These are phyloP conservation scores for Apiospora arundinis DNA, from an alignment of 2,329 filamentous ascomycete species.

Conservation along the genomic window DNA sequence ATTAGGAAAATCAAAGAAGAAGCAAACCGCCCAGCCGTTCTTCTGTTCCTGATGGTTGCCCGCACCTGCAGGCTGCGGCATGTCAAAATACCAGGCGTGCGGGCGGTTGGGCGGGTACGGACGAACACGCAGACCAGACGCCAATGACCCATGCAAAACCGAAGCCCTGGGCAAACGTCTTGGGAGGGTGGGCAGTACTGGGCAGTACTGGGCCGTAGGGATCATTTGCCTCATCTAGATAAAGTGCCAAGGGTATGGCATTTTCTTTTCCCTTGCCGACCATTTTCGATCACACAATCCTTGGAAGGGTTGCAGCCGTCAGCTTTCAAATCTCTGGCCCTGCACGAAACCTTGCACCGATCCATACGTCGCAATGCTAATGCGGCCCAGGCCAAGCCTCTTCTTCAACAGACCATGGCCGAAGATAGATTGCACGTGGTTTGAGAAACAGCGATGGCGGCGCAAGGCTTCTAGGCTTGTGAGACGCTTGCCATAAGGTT, in stretches of 20 bases:
- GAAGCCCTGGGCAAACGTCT: not conserved
- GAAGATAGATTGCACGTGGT: not conserved
- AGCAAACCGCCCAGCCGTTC: not conserved
- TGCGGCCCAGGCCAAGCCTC: not conserved
- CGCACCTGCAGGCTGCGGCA: not conserved
- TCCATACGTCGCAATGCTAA: not conserved
- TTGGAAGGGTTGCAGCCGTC: conserved; percentile 6
- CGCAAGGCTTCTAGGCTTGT: not conserved
- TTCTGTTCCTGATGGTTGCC: not conserved
- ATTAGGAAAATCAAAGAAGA: not conserved
- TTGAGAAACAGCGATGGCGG: not conserved
- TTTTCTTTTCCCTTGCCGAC: not conserved
- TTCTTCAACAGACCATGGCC: not conserved
- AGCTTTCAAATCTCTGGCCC: not conserved
- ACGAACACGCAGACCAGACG: not conserved
- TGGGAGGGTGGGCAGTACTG: not conserved
- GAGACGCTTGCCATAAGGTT: not conserved
- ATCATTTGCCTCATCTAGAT: conserved; percentile 3
- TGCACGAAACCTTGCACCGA: conserved; percentile 2
- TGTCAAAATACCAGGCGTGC: not conserved
- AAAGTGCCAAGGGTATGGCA: not conserved
- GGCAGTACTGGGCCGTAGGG: too few relatives aligned
- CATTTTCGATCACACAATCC: not conserved
- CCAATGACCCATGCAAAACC: not conserved
- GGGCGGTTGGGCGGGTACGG: not conserved